Evolutionary conservation across 345 rosid species (phyloP).

Genomic region (Camelina hispida): DNA sequence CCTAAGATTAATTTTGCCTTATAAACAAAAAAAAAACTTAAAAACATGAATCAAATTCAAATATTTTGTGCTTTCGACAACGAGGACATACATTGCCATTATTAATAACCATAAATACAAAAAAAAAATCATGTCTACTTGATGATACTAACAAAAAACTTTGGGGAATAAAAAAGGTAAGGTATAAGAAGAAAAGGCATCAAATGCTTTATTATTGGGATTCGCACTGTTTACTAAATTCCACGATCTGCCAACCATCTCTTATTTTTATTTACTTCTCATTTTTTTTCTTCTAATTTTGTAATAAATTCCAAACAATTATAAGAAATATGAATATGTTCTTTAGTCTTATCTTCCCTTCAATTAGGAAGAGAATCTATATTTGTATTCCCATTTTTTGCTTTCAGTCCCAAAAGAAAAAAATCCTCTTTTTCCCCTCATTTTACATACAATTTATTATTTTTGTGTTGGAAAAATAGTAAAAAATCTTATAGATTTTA

Average conservation of each 20-base stretch:
- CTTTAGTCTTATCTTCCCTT: constrained; percentile 5
- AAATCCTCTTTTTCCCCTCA: neutral
- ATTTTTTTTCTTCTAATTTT: neutral
- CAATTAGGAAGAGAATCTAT: constrained; percentile 35
- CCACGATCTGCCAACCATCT: constrained; percentile 58
- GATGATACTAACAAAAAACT: constrained; percentile 4
- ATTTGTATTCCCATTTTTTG: neutral
- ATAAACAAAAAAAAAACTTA: neutral
- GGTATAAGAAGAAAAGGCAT: constrained; percentile 62
- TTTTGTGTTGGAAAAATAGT: constrained; percentile 1
- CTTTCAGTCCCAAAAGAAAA: neutral
- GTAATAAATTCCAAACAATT: neutral
- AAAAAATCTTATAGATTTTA: constrained; percentile 8
- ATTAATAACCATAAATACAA: neutral
- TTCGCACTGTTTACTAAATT: constrained; percentile 72
- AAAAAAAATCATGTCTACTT: constrained; percentile 26
- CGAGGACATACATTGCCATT: constrained; percentile 20
- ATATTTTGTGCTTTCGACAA: constrained; percentile 22
- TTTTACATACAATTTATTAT: constrained; percentile 15
- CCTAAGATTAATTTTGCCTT: constrained; percentile 4
- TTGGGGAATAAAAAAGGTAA: constrained; percentile 35
- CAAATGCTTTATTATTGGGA: constrained; percentile 74
- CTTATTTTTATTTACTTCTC: constrained; percentile 18
- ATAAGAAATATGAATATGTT: constrained; percentile 24
- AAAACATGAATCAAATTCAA: constrained; percentile 12